Evolutionary conservation across 2,329 filamentous ascomycete genomes (phyloP), one percentile per base, ranked within the genome.

Genomic region (Cordyceps militaris): DNA sequence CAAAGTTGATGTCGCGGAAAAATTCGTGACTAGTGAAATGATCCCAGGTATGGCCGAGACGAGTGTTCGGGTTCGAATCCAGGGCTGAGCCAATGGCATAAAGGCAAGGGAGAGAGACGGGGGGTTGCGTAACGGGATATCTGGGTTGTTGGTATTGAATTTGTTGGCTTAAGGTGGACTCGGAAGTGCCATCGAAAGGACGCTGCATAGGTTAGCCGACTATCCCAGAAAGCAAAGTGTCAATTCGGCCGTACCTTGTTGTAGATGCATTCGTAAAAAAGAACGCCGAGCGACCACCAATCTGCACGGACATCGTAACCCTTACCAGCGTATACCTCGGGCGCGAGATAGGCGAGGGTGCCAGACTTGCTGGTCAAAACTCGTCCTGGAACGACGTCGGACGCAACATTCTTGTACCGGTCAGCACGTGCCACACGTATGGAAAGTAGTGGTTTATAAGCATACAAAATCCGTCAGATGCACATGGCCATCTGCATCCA

Each of bases 221-320:
- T n/a, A 14, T 26, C 24, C 34, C n/a, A n/a, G n/a, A n/a, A 28
- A 13, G 24, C 16, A 50, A 2, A 21, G 1, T 28, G 19, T 30
- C 2, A 14, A 7, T 34, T n/a, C 14, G 46, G 54, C 69, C 79
- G 54, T 74, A 91, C 91, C 86, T 95, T 97, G 76, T 95, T 96
- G 76, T 97, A 99, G 63, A 99, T 97, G 80, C 94, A 97, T 73
- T 99, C 94, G 72, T 97, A 99, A 72, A 97, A 97, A n/a, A 96
- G 82, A 47, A 99, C 94, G 50, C 94, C 94, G 23, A 99, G 75
- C 6, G 94, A 97, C 94, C 94, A 99, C 94, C 94, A 99, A 71
- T 99, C 94, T 43, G 94, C 92, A 65, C 94, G 89, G 48, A 86
- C 85, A 60, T 89, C 86, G 69, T 99, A 99, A 40, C 94, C 94